Base-by-base conservation (phyloP, 2,329 filamentous ascomycete genomes). In the Paecilomyces sp. region DNA sequence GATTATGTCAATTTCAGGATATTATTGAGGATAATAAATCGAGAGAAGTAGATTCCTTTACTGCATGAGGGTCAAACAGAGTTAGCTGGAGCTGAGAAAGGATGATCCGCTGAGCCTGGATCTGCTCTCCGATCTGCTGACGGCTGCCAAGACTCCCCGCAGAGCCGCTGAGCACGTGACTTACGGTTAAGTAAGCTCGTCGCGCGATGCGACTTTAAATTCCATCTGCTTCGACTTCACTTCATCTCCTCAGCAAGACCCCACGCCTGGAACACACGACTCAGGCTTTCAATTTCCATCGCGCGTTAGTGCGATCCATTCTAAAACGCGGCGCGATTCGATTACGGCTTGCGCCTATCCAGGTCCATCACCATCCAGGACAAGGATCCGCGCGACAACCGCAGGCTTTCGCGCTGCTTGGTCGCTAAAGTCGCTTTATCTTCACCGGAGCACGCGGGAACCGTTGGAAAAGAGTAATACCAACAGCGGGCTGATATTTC, bases 401-500 rank as follows among this genome's bases (percentile, higher is more conserved):
- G 13, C n/a, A 47, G 41, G n/a, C 41, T 47, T 5, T 18, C n/a
- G 41, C 41, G 15, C 41, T n/a, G 15, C n/a, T 18, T 47, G 5
- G 15, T 47, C 18, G 7, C 18, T 47, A n/a, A 18, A 9, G 41
- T 18, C 41, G 18, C 41, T 18, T 47, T 18, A 18, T 47, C 41
- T n/a, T 47, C 41, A 47, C 41, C 41, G 41, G 41, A 47, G 41
- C 41, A 15, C 41, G 41, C 41, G 64, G 60, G 61, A 51, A 62
- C 60, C 58, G 62, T 64, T 66, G 62, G 63, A 66, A 64, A 66
- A 74, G 41, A 47, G 70, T 74, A 73, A 71, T 72, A 71, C 65
- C 61, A 57, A 61, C 62, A 65, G 67, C 66, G 67, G 65, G 50
- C 60, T 66, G 66, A 66, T 66, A 65, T 65, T 65, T 64, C 65